Evolutionary conservation across 345 rosid species (phyloP).

Genomic region (Rhodamnia argentea): DNA sequence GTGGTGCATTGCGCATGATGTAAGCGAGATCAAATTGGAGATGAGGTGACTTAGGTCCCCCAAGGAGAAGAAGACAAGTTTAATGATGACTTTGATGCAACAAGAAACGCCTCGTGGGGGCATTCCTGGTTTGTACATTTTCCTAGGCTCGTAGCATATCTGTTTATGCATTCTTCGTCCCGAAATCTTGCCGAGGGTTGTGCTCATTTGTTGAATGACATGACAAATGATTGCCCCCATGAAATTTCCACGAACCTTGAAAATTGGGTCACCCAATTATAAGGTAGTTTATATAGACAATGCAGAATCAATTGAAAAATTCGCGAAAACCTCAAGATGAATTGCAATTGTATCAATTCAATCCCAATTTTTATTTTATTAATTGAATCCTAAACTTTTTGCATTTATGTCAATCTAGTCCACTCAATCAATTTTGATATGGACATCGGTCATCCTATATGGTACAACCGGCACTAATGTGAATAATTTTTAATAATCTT

Average conservation of each 20-base stretch:
- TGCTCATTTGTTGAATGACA: not conserved
- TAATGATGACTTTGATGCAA: not conserved
- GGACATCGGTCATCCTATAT: too few species aligned
- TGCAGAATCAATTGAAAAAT: too few species aligned
- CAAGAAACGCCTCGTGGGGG: not conserved
- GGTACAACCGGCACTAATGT: rapidly evolving
- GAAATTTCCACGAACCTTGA: not conserved
- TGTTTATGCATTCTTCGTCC: not conserved
- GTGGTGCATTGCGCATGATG: not conserved
- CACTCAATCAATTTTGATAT: too few species aligned
- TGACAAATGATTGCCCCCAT: too few species aligned
- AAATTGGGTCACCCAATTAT: too few species aligned
- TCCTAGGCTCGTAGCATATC: not conserved
- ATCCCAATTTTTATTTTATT: too few species aligned
- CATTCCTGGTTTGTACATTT: not conserved
- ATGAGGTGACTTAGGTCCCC: not conserved
- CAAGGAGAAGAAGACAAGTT: not conserved
- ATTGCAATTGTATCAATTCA: too few species aligned
- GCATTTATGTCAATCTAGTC: too few species aligned
- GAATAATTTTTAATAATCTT: too few species aligned
- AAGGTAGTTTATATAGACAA: not conserved
- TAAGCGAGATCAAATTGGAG: not conserved
- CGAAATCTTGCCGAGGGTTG: not conserved
- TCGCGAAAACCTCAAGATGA: too few species aligned
- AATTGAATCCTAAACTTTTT: too few species aligned